These are phyloP conservation scores for Batrachochytrium dendrobatidis DNA, from an alignment of 371 early-diverging fungal species.

Conservation along the genomic window DNA sequence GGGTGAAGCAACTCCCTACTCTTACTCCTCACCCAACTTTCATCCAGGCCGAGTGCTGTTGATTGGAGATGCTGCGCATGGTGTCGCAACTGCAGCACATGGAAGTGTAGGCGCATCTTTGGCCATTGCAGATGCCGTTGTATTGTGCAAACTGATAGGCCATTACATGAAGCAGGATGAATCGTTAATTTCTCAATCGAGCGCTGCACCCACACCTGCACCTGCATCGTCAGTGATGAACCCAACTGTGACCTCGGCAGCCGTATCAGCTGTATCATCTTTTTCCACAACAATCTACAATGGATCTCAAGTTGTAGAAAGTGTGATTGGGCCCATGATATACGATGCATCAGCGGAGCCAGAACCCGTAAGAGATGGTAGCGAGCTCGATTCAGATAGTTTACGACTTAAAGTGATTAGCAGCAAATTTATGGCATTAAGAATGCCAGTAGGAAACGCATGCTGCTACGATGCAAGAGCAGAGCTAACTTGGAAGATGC, in stretches of 20 bases:
- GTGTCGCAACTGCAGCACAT: slow-evolving; percentile 33
- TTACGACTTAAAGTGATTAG: slow-evolving; percentile 2
- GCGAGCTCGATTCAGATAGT: background rate
- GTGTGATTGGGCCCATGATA: background rate
- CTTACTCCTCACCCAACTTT: slow-evolving; percentile 29
- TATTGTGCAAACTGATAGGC: slow-evolving; percentile 37
- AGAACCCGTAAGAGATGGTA: too few species aligned
- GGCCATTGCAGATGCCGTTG: slow-evolving; percentile 35
- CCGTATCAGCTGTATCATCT: background rate
- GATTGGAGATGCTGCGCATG: slow-evolving; percentile 45
- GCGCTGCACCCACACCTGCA: slow-evolving; percentile 4
- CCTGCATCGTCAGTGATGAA: background rate
- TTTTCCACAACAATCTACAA: slow-evolving; percentile 1
- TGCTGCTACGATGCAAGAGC: slow-evolving; percentile 30
- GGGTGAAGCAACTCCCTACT: slow-evolving; percentile 24
- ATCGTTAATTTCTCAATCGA: background rate
- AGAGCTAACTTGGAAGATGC: slow-evolving; percentile 30
- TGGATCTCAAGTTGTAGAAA: background rate
- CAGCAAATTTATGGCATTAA: slow-evolving; percentile 23
- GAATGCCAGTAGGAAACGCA: slow-evolving; percentile 15
- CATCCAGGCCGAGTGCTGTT: slow-evolving; percentile 42
- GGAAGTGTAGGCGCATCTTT: slow-evolving; percentile 35
- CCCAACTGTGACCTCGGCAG: background rate
- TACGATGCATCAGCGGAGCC: too few species aligned
- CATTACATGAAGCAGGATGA: slow-evolving; percentile 21